Evolutionary conservation across 306 rosid species (phyloP), one percentile per base, ranked within the genome.

Genomic region (Trifolium subterraneum): DNA sequence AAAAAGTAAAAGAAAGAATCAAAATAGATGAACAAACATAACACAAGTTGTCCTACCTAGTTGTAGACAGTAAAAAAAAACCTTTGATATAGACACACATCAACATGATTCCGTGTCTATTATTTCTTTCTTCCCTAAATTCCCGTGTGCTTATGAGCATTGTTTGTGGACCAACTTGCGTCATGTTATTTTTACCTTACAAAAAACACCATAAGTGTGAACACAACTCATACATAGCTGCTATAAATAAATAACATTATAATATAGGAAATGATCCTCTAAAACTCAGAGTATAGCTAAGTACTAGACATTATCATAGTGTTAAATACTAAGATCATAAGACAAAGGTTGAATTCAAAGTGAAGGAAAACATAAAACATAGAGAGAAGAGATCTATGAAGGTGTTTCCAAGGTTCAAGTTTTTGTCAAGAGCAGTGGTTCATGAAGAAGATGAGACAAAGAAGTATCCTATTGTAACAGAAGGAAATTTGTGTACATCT

Each of bases 381-480:
- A 23, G 18, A 5, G 29, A 62, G 58, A 36, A 41, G 23, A 78
- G 31, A 80, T 56, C 35, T 62, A 71, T 75, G 66, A 84, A 39
- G 85, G 74, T 88, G 76, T 84, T 78, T 80, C 67, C 77, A 2
- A 79, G 86, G 80, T 84, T 88, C 62, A 90, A 73, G 74, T 87
- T 85, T 82, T 61, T 76, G 79, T 86, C 93, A 14, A 72, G 90
- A 74, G 82, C 90, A 48, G 93, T 93, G 38, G 68, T 16, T 33
- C 91, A 87, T 52, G 87, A 92, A 31, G 88, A 76, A 5, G 35
- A 5, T 54, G 67, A 5, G 56, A 59, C 45, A 73, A 58, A 73
- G 73, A 73, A 18, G 75, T 83, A 72, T 36, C 84, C 72, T 47
- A 35, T 29, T 10, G 42, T 39, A 8, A 56, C 35, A 14, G 61